phyloP scores from a whole-genome alignment of 345 rosid species.

The Lepidium sativum region DNA sequence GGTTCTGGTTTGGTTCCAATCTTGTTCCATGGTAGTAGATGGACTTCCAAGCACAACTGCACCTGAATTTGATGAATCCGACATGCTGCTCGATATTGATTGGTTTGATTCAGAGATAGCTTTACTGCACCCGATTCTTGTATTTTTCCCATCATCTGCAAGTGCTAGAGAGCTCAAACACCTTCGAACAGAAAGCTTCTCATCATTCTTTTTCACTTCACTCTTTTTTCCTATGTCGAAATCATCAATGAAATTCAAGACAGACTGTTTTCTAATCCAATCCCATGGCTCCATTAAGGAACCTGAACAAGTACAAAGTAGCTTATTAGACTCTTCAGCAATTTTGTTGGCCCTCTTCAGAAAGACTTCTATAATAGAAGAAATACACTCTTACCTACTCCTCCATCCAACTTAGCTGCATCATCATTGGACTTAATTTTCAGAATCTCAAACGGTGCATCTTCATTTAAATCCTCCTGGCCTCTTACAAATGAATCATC shows the following conservation, averaged over 20 bases:
- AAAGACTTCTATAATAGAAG: not conserved
- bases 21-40: conserved; percentile 48
- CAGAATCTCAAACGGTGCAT: not conserved
- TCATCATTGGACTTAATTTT: conserved; percentile 15
- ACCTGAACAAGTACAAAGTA: conserved; percentile 15
- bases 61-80: conserved; percentile 67
- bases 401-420: conserved; percentile 46
- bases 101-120: conserved; percentile 35
- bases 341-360: not conserved
- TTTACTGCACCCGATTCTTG: conserved; percentile 31
- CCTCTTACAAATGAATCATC: conserved; percentile 16
- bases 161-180: conserved; percentile 33
- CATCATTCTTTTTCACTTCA: conserved; percentile 25
- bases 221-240: conserved; percentile 5
- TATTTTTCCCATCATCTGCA: conserved; percentile 33
- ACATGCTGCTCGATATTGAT: conserved; percentile 44
- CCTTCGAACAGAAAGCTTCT: conserved; percentile 23
- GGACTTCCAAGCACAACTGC: conserved; percentile 41
- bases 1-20: conserved; percentile 31
- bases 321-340: not conserved
- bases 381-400: not conserved
- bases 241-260: conserved; percentile 23
- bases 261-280: conserved; percentile 22
- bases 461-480: not conserved
- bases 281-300: conserved; percentile 28